phyloP scores from a whole-genome alignment of 345 rosid species.

The sweet orange (Citrus sinensis) region DVS_A1.0 CM039163.1:14975001-14975500 shows the following conservation, averaged over 20 bases:
- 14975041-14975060: too few species aligned
- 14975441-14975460: too few species aligned
- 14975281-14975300: background rate
- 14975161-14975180: background rate
- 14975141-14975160: background rate
- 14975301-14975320: background rate
- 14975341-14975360: too few species aligned
- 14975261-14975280: background rate
- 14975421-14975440: too few species aligned
- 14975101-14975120: conserved; percentile 24
- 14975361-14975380: too few species aligned
- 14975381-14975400: too few species aligned
- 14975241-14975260: background rate
- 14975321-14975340: accelerated
- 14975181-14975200: background rate
- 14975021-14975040: too few species aligned
- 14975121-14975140: conserved; percentile 3
- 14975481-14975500: too few species aligned
- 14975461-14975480: too few species aligned
- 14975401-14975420: too few species aligned
- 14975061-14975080: background rate
- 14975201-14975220: background rate
- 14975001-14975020: too few species aligned
- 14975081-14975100: conserved; percentile 19
- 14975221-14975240: background rate